phyloP scores from a whole-genome alignment of 1,284 basidiomycete genomes.

The Ustilago bromivora region DNA sequence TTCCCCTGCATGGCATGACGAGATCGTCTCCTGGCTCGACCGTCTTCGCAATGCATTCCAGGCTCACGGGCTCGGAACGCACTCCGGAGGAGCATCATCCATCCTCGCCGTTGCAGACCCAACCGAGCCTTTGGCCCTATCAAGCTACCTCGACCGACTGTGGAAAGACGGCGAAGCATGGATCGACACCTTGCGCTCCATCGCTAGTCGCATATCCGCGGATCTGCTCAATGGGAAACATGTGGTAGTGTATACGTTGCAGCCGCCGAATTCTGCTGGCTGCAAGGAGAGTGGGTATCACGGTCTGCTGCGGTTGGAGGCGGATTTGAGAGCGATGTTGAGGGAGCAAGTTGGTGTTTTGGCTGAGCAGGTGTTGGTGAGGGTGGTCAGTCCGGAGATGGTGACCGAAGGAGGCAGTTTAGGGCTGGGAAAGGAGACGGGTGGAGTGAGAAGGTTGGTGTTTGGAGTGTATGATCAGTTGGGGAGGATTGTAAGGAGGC shows the following conservation, averaged over 20 bases:
- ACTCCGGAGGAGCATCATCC: conserved; percentile 23
- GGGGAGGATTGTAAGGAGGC: conserved; percentile 34
- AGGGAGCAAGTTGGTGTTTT: conserved; percentile 41
- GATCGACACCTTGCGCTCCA: conserved; percentile 49
- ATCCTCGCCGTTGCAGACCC: conserved; percentile 43
- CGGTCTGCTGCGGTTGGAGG: conserved; percentile 42
- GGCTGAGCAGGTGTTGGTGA: conserved; percentile 46
- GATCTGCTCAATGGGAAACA: conserved; percentile 47
- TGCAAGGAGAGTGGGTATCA: conserved; percentile 23
- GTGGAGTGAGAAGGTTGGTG: conserved; percentile 31
- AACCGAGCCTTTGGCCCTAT: conserved; percentile 28
- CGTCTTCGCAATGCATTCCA: conserved; percentile 43
- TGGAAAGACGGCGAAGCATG: conserved; percentile 41
- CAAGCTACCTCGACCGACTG: conserved; percentile 42
- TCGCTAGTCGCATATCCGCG: conserved; percentile 34
- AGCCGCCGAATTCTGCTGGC: conserved; percentile 22
- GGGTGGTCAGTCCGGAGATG: conserved; percentile 37
- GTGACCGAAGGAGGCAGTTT: conserved; percentile 45
- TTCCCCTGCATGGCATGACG: conserved; percentile 42
- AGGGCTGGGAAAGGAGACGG: conserved; percentile 28
- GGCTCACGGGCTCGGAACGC: conserved; percentile 52
- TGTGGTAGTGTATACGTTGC: conserved; percentile 52
- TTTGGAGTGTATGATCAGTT: conserved; percentile 56
- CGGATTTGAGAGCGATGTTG: conserved; percentile 40
- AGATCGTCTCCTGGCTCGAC: conserved; percentile 53